These are phyloP conservation scores for Saccharomyces hybrid DNA, from an alignment of 1,139 yeast genomes.

Conservation along the genomic window DNA sequence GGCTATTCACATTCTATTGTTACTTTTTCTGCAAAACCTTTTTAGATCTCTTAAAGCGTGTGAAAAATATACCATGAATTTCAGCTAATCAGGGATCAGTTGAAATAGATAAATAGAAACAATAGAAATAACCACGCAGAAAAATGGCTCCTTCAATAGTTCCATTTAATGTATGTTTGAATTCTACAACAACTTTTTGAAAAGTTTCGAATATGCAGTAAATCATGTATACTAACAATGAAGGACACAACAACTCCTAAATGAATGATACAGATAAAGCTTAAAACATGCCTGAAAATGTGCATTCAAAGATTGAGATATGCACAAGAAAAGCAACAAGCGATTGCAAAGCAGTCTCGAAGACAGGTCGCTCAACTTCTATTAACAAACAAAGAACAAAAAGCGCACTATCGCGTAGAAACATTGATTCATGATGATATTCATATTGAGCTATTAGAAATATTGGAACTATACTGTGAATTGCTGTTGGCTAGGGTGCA, in stretches of 20 bases:
- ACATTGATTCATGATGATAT: constrained; percentile 81
- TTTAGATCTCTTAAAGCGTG: not conserved
- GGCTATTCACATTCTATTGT: not conserved
- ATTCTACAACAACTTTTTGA: not conserved
- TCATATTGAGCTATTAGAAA: constrained; percentile 72
- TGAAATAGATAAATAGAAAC: not conserved
- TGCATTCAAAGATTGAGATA: constrained; percentile 73
- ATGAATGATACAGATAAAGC: constrained; percentile 31
- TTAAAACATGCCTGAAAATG: constrained; percentile 71
- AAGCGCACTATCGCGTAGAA: constrained; percentile 80
- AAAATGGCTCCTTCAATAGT: not conserved
- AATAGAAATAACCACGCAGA: not conserved
- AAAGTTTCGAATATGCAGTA: not conserved
- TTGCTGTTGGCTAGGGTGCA: constrained; percentile 67
- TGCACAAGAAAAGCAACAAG: constrained; percentile 74
- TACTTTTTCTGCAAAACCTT: not conserved
- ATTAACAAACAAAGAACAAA: constrained; percentile 64
- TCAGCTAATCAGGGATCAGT: not conserved
- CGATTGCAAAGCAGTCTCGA: constrained; percentile 74
- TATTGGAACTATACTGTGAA: constrained; percentile 77
- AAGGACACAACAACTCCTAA: not conserved
- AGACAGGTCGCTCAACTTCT: constrained; percentile 66
- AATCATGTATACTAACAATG: not conserved
- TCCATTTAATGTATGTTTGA: not conserved
- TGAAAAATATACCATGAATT: not conserved